Base-by-base conservation (phyloP, 2,329 filamentous ascomycete genomes). In the Pseudogymnoascus sp. region DNA sequence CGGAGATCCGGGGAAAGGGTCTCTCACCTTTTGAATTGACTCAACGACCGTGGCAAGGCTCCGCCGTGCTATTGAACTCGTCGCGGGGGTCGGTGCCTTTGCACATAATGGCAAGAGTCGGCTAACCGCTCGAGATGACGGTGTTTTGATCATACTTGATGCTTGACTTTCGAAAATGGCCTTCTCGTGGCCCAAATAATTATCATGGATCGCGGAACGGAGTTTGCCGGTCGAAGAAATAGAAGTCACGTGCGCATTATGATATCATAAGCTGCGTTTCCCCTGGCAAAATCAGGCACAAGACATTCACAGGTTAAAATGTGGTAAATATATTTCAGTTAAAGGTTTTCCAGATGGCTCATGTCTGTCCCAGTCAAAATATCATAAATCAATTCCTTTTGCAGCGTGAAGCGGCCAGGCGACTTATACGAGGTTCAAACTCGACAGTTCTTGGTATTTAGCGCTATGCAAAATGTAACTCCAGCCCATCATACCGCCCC, bases 11-110 rank as follows among this genome's bases (percentile, higher is more conserved):
- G 50, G 46, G 37, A 46, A 33, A 35, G 16, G 28, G 41, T 22
- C 62, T 59, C 28, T 37, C 33, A 73, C 72, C 67, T 74, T 74
- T 68, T 73, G 72, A 28, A 74, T 69, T 8, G 66, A 63, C 38
- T 73, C 70, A 16, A 72, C 68, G 11, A 70, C 66, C 5, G 72
- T 74, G 38, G 72, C 72, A 12, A 72, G 62, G 53, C 65, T 66
- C 66, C 72, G 71, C 7, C 40, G 24, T 16, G 70, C 70, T 7
- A 68, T 67, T 60, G 68, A 68, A 16, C 66, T 67, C 37, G 71
- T 68, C 12, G 68, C 63, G 12, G 69, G 59, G 16, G 60, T 66
- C 14, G 66, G 40, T 14, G 62, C 56, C 59, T 63, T 66, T 28
- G 65, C 63, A 16, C 60, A 62, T 22, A 65, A 66, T 19, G 66